Evolutionary conservation across 805 yeast genomes (phyloP).

Genomic region (Zygosaccharomyces bisporus): DNA sequence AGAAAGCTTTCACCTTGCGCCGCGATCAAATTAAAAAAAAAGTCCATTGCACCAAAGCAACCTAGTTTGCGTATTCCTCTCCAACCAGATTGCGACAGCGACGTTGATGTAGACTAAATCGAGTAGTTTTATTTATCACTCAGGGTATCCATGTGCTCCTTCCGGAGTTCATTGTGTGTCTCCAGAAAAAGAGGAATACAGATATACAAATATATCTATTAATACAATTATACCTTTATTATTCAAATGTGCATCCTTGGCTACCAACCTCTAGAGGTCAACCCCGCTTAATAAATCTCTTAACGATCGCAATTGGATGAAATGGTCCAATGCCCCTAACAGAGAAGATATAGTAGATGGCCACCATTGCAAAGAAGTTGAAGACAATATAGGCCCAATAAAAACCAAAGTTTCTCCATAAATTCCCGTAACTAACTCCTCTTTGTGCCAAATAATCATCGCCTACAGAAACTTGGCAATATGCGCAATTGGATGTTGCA

Average conservation of each 20-base stretch:
- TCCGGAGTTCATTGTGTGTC: background rate
- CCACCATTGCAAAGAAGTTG: slow-evolving; percentile 45
- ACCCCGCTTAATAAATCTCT: background rate
- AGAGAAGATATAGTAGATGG: slow-evolving; percentile 29
- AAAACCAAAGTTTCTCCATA: slow-evolving; percentile 69
- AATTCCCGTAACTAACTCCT: slow-evolving; percentile 42
- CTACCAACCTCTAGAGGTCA: background rate
- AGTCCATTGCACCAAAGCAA: background rate
- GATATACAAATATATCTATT: background rate
- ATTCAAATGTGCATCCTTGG: background rate
- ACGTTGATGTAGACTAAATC: background rate
- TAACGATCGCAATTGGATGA: background rate
- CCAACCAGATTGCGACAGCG: background rate
- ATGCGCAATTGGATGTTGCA: slow-evolving; percentile 47
- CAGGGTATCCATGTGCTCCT: background rate
- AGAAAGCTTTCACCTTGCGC: background rate
- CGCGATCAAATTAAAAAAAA: background rate
- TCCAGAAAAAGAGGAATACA: background rate
- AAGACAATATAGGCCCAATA: slow-evolving; percentile 54
- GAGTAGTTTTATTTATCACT: background rate
- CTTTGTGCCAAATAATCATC: slow-evolving; percentile 46
- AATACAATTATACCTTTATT: background rate
- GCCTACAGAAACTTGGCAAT: slow-evolving; percentile 45
- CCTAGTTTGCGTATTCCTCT: background rate
- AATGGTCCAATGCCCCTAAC: slow-evolving; percentile 16